Evolutionary conservation across 2,329 filamentous ascomycete genomes (phyloP).

Genomic region (Paracoccidioides lutzii): DNA sequence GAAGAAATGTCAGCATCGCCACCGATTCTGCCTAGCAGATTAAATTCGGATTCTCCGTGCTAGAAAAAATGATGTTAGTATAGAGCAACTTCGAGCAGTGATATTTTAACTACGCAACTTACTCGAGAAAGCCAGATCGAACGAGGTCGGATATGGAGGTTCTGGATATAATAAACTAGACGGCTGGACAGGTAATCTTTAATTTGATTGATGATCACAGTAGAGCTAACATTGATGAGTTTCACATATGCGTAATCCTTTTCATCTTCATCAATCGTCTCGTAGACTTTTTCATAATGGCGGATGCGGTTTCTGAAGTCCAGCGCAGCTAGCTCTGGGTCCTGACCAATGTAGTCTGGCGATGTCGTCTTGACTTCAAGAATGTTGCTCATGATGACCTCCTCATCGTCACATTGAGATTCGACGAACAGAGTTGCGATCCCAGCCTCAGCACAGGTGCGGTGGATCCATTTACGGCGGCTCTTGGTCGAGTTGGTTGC

Average conservation of each 20-base stretch:
- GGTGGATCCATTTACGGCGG: constrained; percentile 79
- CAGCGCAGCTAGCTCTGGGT: constrained; percentile 76
- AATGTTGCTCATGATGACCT: constrained; percentile 96
- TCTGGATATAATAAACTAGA: constrained; percentile 97
- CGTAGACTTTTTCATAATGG: constrained; percentile 95
- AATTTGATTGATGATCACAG: constrained; percentile 96
- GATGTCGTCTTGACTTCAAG: constrained; percentile 94
- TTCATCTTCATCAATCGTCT: constrained; percentile 84
- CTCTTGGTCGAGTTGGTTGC: constrained; percentile 92
- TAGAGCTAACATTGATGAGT: constrained; percentile 88
- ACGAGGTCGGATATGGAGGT: constrained; percentile 89
- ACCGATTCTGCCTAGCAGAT: constrained; percentile 79
- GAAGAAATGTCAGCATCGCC: constrained; percentile 79
- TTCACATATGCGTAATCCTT: constrained; percentile 86
- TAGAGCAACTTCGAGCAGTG: neutral
- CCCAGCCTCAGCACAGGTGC: constrained; percentile 59
- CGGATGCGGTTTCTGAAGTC: constrained; percentile 91
- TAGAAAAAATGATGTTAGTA: constrained; percentile 26
- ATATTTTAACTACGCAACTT: constrained; percentile 27
- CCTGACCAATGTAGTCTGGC: constrained; percentile 86
- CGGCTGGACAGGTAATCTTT: constrained; percentile 93
- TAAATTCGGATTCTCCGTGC: constrained; percentile 92
- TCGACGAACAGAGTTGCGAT: constrained; percentile 93
- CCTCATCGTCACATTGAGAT: constrained; percentile 91
- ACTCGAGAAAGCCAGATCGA: constrained; percentile 94